Evolutionary conservation across 352 stramenopile genomes (phyloP).

Genomic region (Phytophthora agathidicida): DNA sequence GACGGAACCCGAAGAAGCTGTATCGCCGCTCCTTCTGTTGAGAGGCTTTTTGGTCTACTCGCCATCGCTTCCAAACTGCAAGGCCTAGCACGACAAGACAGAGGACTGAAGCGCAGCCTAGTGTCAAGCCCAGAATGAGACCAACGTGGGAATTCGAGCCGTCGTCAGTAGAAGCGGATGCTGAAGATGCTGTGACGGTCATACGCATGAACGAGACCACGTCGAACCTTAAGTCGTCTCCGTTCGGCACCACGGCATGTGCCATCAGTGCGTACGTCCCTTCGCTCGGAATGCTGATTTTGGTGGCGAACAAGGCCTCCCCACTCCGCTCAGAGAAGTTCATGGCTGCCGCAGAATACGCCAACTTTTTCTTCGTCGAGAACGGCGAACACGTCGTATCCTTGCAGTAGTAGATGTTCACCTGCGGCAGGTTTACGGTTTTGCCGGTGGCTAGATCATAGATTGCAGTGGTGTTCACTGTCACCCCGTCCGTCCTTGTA

Average conservation of each 20-base stretch:
- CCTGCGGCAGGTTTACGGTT: constrained; percentile 45
- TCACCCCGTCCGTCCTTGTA: neutral
- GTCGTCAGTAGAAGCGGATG: constrained; percentile 11
- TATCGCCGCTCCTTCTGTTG: constrained; percentile 28
- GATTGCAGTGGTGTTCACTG: constrained; percentile 41
- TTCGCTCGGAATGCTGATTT: constrained; percentile 39
- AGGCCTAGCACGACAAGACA: constrained; percentile 36
- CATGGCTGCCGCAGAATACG: constrained; percentile 31
- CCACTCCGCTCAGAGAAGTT: constrained; percentile 39
- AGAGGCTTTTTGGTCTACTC: constrained; percentile 4
- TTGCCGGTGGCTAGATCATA: constrained; percentile 35
- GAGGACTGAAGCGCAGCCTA: constrained; percentile 35
- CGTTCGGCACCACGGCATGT: constrained; percentile 51
- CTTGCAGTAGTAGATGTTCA: constrained; percentile 56
- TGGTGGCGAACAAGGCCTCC: constrained; percentile 23
- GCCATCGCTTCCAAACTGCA: constrained; percentile 28
- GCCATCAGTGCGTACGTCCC: constrained; percentile 60
- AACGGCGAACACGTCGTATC: constrained; percentile 54
- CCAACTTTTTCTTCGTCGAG: constrained; percentile 34
- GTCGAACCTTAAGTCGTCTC: constrained; percentile 49
- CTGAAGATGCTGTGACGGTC: constrained; percentile 24
- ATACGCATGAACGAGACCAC: constrained; percentile 45
- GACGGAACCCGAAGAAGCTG: constrained; percentile 49
- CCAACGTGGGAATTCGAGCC: constrained; percentile 22
- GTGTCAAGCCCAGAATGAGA: constrained; percentile 43